Percentiles rank a stretch among this genome's conserved stretches.
These are phyloP conservation scores for Cymbopogon flexuosus DNA, from an alignment of 202 grass and related monocot species.

Conservation along the genomic window DNA sequence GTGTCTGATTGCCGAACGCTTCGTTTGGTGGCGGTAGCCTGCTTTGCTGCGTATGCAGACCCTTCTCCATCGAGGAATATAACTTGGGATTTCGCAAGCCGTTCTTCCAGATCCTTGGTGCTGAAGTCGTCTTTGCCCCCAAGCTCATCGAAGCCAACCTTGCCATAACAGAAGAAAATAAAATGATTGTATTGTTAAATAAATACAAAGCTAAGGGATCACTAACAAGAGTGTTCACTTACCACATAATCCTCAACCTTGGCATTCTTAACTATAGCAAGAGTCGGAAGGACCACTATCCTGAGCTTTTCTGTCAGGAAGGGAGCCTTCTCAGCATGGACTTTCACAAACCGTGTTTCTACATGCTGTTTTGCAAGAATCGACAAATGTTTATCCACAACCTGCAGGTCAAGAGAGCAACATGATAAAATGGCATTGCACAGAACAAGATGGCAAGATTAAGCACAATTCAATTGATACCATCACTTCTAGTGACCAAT, in stretches of 20 bases:
- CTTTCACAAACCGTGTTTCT: conserved; percentile 81
- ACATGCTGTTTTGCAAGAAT: conserved; percentile 84
- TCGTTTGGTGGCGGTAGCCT: conserved; percentile 31
- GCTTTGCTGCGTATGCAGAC: conserved; percentile 39
- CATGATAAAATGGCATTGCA: not conserved
- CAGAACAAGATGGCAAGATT: not conserved
- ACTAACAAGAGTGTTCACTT: conserved; percentile 14
- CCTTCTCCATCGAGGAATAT: conserved; percentile 75
- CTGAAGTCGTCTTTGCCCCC: conserved; percentile 82
- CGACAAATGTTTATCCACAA: conserved; percentile 78
- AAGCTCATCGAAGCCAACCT: conserved; percentile 97
- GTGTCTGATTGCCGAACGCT: conserved; percentile 60
- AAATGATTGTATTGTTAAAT: not conserved
- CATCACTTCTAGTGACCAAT: not conserved
- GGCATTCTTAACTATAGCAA: conserved; percentile 81
- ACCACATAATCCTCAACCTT: conserved; percentile 91
- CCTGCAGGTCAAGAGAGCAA: conserved; percentile 35
- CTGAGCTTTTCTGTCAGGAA: conserved; percentile 88
- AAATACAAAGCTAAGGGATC: not conserved
- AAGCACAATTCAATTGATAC: not conserved
- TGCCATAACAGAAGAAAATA: not conserved
- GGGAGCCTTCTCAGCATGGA: conserved; percentile 89
- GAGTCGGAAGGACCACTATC: conserved; percentile 72
- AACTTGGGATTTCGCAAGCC: conserved; percentile 63
- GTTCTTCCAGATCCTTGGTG: conserved; percentile 65